Base-by-base conservation (phyloP, 108 stramenopile genomes). In the Stephanodiscus minutulus region DNA sequence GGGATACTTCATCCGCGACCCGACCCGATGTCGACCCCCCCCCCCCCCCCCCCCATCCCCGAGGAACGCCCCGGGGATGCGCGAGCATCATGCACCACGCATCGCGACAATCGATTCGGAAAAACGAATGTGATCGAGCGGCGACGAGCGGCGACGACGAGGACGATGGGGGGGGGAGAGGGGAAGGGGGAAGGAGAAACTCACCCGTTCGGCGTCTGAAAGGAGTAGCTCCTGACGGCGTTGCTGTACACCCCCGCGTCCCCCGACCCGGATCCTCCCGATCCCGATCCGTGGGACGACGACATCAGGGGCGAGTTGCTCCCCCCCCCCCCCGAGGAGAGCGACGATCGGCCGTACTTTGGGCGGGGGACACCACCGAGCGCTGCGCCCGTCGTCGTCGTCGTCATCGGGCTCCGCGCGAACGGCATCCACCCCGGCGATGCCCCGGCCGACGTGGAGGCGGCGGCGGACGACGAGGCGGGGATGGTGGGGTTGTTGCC, bases 181-280 rank as follows among this genome's bases (percentile, higher is more conserved):
- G 18, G 20, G 21, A 8, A 43, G 10, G 15, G 24, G 28, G n/a
- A 62, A 48, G 55, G 2, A 37, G 0, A 27, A 20, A 61, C 74
- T 54, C 66, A 76, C 74, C 74, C 74, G 18, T 60, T 62, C 17
- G 67, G 59, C 43, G 60, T 59, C 52, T 59, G 66, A 53, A 76
- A 76, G 25, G 66, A 61, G 56, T 76, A 66, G 61, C 60, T 68
- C 61, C 52, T 50, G 12, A 76, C 67, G 20, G 66, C 66, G 62
- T 76, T 76, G 55, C 74, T 76, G 46, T 76, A 76, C 61, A 53
- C 53, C 22, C 49, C 25, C 62, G 53, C 27, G 0, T 21, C 43
- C 49, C 50, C 17, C n/a, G n/a, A n/a, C 27, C 11, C 46, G 7
- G 20, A 41, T 54, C 54, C 61, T 3, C 48, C 20, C 7, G 18